Percentiles rank a stretch among this genome's conserved stretches.
Evolutionary conservation across 768 basidiomycete genomes (phyloP).

Genomic region (Boletus rex-veris): DNA sequence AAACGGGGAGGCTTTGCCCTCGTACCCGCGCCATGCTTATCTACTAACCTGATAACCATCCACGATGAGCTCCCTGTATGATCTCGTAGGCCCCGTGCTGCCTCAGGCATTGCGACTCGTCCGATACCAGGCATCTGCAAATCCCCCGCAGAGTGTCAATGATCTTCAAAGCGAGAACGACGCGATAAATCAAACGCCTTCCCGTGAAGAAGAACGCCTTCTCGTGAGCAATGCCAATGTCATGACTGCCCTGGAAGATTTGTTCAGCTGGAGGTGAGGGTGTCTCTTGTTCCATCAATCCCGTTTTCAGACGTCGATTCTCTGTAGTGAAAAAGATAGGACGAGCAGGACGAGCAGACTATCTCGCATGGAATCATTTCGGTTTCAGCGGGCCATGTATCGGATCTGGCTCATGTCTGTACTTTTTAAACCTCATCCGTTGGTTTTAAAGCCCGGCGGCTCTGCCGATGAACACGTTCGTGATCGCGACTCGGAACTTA

Average conservation of each 20-base stretch:
- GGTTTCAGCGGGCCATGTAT: conserved; percentile 30
- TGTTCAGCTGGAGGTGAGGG: conserved; percentile 40
- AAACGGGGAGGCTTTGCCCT: no score
- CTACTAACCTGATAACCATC: no score
- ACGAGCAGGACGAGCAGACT: conserved; percentile 27
- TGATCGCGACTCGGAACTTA: neutral
- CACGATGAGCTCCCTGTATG: neutral
- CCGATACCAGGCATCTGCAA: neutral
- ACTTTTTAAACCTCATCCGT: conserved; percentile 2
- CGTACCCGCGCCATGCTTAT: no score
- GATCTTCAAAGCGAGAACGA: conserved; percentile 8
- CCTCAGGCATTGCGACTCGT: conserved; percentile 23
- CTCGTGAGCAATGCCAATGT: conserved; percentile 22
- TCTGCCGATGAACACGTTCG: neutral
- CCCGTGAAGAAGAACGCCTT: conserved; percentile 19
- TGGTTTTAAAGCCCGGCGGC: rapidly evolving
- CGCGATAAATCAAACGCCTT: conserved; percentile 14
- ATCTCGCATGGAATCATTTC: conserved; percentile 27
- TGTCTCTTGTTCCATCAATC: neutral
- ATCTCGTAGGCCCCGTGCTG: conserved; percentile 28
- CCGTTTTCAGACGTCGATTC: neutral
- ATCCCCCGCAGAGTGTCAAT: neutral
- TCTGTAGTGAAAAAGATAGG: conserved; percentile 30
- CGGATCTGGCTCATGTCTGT: conserved; percentile 24
- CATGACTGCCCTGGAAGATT: conserved; percentile 30